Conservation (phyloP, 371 early-diverging fungal species). For the Massospora cicadina region DNA sequence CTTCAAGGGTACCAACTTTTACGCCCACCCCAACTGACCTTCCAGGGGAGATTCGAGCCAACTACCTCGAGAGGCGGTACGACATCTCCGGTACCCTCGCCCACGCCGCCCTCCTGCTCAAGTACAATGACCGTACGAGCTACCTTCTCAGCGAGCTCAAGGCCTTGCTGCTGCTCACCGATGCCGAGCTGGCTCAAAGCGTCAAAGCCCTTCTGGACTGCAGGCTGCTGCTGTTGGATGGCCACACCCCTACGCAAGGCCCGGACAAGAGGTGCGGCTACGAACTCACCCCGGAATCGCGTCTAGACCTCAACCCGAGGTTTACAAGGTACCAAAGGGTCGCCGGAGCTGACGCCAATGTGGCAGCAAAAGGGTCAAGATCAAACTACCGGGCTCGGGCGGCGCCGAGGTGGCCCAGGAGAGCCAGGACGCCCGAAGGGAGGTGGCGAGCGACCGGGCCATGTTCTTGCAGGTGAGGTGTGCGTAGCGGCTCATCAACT, state of each 20-base stretch:
- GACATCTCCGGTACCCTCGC: slow-evolving; percentile 64
- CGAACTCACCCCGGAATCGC: neutral
- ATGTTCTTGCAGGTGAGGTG: slow-evolving; percentile 56
- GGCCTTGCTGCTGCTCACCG: slow-evolving; percentile 26
- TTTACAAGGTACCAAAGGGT: neutral
- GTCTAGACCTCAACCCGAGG: neutral
- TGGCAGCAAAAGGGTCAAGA: slow-evolving; percentile 51
- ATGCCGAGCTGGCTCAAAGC: slow-evolving; percentile 29
- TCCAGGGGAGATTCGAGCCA: slow-evolving; percentile 48
- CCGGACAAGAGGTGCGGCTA: neutral
- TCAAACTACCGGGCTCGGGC: slow-evolving; percentile 63
- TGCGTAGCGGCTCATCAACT: slow-evolving; percentile 1
- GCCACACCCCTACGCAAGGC: neutral
- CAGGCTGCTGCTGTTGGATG: neutral
- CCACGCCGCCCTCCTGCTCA: slow-evolving; percentile 48
- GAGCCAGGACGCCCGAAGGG: slow-evolving; percentile 66
- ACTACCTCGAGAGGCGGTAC: slow-evolving; percentile 51
- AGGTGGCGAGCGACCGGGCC: slow-evolving; percentile 74
- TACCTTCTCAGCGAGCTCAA: slow-evolving; percentile 31
- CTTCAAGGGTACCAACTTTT: slow-evolving; percentile 53
- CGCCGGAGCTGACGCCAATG: neutral
- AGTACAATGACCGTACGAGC: slow-evolving; percentile 37
- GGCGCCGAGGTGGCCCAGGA: slow-evolving; percentile 74
- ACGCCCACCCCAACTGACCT: neutral
- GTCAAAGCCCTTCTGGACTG: slow-evolving; percentile 20